These are phyloP conservation scores for Naganishia randhawae DNA, from an alignment of 768 basidiomycete species.

Conservation along the genomic window DNA sequence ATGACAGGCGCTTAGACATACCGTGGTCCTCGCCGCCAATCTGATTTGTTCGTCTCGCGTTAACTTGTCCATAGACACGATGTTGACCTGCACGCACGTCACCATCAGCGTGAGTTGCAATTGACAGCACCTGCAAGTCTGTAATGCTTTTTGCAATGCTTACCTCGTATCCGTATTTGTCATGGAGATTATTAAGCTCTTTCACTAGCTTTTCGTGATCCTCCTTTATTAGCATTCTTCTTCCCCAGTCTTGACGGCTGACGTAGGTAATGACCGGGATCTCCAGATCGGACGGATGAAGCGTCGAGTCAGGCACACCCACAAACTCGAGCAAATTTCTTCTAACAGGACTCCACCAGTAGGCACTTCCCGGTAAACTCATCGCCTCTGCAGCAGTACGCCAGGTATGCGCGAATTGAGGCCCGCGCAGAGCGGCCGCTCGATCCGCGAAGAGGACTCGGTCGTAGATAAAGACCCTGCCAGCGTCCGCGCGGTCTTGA, in stretches of 20 bases:
- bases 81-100: conserved; percentile 58
- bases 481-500: conserved; percentile 69
- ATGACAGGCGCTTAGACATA: conserved; percentile 50
- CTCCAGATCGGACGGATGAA: conserved; percentile 39
- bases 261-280: conserved; percentile 87
- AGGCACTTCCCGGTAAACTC: conserved; percentile 64
- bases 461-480: conserved; percentile 70
- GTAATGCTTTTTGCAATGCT: conserved; percentile 8
- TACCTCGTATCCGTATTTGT: conserved; percentile 69
- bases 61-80: conserved; percentile 79
- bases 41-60: conserved; percentile 72
- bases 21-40: conserved; percentile 79
- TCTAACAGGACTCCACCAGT: conserved; percentile 79
- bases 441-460: conserved; percentile 85
- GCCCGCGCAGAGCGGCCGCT: conserved; percentile 72
- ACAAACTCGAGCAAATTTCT: conserved; percentile 70
- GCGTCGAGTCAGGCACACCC: conserved; percentile 43
- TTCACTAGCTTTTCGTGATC: conserved; percentile 75
- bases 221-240: conserved; percentile 70
- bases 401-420: conserved; percentile 65
- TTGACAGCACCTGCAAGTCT: neutral
- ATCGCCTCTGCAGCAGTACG: conserved; percentile 74
- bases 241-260: conserved; percentile 80
- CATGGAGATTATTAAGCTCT: conserved; percentile 67
- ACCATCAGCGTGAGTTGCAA: neutral